Evolutionary conservation across 306 rosid species (phyloP).

Genomic region (Rosa chinensis): DNA sequence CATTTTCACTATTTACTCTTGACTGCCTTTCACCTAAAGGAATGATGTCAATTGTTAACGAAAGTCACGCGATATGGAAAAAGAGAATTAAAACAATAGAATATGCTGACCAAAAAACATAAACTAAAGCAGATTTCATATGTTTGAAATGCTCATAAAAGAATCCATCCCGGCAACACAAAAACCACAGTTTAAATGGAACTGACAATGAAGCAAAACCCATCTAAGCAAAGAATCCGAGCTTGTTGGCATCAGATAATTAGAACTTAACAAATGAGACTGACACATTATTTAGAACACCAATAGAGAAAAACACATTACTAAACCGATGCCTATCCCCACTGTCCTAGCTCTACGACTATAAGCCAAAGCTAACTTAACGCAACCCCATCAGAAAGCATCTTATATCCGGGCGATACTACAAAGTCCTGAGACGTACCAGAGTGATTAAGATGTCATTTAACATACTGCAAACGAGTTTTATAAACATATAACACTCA

Average conservation of each 20-base stretch:
- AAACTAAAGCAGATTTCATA: background rate
- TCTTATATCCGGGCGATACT: background rate
- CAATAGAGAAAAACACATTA: background rate
- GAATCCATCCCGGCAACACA: background rate
- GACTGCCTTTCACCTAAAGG: slow-evolving; percentile 8
- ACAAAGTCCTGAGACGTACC: background rate
- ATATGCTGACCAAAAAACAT: background rate
- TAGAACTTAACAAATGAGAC: background rate
- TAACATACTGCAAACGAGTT: background rate
- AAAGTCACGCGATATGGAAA: background rate
- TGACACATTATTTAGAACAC: background rate
- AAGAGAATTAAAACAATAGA: background rate
- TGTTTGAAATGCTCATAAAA: background rate
- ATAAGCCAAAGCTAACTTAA: background rate
- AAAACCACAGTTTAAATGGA: background rate
- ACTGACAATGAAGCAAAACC: background rate
- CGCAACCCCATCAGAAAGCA: background rate
- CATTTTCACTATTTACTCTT: slow-evolving; percentile 30
- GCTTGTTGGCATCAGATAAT: background rate
- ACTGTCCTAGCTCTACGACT: background rate
- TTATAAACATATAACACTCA: background rate
- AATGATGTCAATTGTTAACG: background rate
- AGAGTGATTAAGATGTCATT: background rate
- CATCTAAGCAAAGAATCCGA: background rate
- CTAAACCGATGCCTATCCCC: background rate